A percentile compares a stretch with the other conserved stretches of the same genome.
Evolutionary conservation across 2,329 filamentous ascomycete species (phyloP).

Genomic region (Diaporthe ampelina): DNA sequence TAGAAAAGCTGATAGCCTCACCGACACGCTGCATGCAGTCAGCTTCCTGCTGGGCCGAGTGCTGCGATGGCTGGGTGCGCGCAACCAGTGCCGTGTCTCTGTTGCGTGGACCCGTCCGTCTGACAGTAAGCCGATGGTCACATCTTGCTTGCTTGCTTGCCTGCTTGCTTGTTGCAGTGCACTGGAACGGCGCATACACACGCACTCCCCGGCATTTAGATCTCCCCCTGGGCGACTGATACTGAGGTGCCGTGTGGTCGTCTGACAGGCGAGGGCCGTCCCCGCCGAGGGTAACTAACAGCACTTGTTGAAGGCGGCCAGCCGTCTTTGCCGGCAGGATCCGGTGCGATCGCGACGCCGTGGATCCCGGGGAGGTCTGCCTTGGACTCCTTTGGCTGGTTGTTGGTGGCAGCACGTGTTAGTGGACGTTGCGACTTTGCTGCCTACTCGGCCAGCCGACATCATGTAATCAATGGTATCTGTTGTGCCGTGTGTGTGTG

Average conservation of each 20-base stretch:
- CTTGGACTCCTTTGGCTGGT: background rate
- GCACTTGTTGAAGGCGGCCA: background rate
- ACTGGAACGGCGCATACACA: background rate
- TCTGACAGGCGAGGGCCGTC: background rate
- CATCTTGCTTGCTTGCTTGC: background rate
- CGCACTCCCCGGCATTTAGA: background rate
- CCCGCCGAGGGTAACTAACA: background rate
- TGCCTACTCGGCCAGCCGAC: constrained; percentile 10
- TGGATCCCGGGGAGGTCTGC: background rate
- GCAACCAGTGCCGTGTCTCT: constrained; percentile 10
- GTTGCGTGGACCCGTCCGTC: constrained; percentile 28
- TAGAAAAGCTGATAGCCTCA: constrained; percentile 22
- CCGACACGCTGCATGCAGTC: constrained; percentile 32
- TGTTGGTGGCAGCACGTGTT: background rate
- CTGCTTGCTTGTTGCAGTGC: background rate
- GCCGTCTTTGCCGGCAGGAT: background rate
- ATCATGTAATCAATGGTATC: background rate
- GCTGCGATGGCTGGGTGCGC: background rate
- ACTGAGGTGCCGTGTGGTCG: background rate
- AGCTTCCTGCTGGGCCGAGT: constrained; percentile 25
- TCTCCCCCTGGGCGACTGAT: background rate
- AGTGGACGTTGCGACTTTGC: constrained; percentile 3
- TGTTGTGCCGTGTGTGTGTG: background rate
- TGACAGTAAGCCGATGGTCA: constrained; percentile 29
- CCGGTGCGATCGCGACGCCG: constrained; percentile 16